Evolutionary conservation across 208 protist genomes (phyloP).

Genomic region (Leishmania tarentolae): DNA sequence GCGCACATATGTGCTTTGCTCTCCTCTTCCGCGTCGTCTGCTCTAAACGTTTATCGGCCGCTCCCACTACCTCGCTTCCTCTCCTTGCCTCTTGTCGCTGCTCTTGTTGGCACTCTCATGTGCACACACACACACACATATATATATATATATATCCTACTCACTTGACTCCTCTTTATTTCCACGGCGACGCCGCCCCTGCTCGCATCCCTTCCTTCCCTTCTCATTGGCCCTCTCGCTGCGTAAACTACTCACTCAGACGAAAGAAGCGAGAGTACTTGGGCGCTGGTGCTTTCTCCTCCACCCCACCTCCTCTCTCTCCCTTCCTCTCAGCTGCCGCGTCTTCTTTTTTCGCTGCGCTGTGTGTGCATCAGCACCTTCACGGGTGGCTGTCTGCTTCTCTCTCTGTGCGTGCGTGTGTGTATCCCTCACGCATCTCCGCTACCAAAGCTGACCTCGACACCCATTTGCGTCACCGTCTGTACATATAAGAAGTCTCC

Average conservation of each 20-base stretch:
- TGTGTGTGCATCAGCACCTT: not conserved
- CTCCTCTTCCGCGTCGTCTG: not conserved
- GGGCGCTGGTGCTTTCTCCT: too few species aligned
- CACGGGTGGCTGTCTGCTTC: not conserved
- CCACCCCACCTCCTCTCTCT: not conserved
- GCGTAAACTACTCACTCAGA: not conserved
- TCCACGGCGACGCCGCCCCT: not conserved
- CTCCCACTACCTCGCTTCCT: not conserved
- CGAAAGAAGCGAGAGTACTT: not conserved
- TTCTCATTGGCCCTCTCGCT: not conserved
- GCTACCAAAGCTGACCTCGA: too few species aligned
- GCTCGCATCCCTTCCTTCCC: not conserved
- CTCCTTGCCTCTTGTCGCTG: not conserved
- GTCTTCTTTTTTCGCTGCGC: not conserved
- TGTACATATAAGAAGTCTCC: not conserved
- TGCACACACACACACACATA: constrained; percentile 2
- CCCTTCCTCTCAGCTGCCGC: not conserved
- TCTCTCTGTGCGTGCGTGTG: not conserved
- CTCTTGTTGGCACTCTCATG: not conserved
- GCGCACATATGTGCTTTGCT: not conserved
- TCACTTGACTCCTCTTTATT: not conserved
- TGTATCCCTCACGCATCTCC: too few species aligned
- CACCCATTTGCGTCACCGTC: too few species aligned
- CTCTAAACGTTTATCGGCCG: not conserved
- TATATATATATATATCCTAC: not conserved